Evolutionary conservation across 2,329 filamentous ascomycete species (phyloP), one percentile per base, ranked within the genome.

Genomic region (Colletotrichum costaricense): DNA sequence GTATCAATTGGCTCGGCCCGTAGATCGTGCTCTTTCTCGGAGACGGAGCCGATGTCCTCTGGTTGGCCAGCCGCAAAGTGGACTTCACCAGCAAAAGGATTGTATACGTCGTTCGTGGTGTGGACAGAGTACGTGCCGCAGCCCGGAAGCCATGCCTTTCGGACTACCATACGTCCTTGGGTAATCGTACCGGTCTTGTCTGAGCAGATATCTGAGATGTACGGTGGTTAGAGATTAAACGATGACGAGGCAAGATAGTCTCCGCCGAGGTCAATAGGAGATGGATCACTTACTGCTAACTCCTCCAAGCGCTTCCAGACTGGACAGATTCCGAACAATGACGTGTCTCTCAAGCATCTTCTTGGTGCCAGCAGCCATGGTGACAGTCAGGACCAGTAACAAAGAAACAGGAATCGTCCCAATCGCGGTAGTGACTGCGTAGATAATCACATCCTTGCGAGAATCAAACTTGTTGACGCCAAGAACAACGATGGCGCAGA

Each of bases 331-430:
- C 42, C 89, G 86, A 59, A 91, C 88, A 72, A 91, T 88, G 58
- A 91, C 88, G 77, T 91, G 81, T 62, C 86, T 81, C 84, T 77
- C 86, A 2, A 76, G 77, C 78, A 80, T 80, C 7, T 77, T 74
- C 73, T 78, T 90, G 5, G 89, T 90, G 4, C 89, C 90, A 38
- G 88, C 89, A 14, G 90, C 88, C 85, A 93, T 92, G 4, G 91
- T 93, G 67, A 93, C 92, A 2, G 91, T 93, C 35, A 93, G 81
- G 3, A 93, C 91, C 5, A 91, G 90, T 42, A 93, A 89, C 56
- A 93, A 83, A 49, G 88, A 89, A 4, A 89, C 90, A 0, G 90
- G 90, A 76, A 92, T 90, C 88, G 91, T 91, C 38, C 86, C 88
- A 22, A 92, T 80, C 26, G 87, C 88, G 1, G 87, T 89, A 1